A percentile compares a stretch with the other conserved stretches of the same genome.
These are phyloP conservation scores for Aegilops tauschii DNA, from an alignment of 176 grass and related monocot species.

Conservation along the genomic window DNA sequence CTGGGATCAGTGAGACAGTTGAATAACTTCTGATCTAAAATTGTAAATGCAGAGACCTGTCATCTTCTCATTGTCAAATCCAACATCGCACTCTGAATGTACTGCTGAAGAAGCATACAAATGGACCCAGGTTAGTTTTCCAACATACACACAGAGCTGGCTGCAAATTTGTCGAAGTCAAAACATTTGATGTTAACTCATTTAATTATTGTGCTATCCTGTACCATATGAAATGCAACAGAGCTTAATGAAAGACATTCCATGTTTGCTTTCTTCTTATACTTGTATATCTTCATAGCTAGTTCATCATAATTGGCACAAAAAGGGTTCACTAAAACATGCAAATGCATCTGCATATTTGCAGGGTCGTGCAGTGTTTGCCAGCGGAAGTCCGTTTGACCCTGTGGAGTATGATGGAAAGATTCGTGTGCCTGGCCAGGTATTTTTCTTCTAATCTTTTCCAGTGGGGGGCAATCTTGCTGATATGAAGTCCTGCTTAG, in stretches of 20 bases:
- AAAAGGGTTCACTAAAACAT: background rate
- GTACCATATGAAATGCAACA: background rate
- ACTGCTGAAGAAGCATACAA: conserved; percentile 94
- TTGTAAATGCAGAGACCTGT: conserved; percentile 65
- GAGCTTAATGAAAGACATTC: background rate
- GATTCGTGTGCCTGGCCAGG: conserved; percentile 81
- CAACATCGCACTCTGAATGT: conserved; percentile 91
- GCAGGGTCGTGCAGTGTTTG: conserved; percentile 89
- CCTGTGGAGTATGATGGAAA: conserved; percentile 78
- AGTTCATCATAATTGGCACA: background rate
- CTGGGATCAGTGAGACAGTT: background rate
- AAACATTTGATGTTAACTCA: background rate
- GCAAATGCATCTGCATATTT: conserved; percentile 22
- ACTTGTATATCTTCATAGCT: background rate
- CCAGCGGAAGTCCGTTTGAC: conserved; percentile 96
- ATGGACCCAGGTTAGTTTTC: conserved; percentile 64
- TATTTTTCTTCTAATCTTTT: conserved; percentile 36
- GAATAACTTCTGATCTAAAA: background rate
- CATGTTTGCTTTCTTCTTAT: background rate
- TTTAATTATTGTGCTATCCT: background rate
- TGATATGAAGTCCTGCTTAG: background rate
- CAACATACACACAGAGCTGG: background rate
- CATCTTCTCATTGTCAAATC: conserved; percentile 90
- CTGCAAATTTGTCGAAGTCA: background rate
- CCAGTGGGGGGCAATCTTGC: background rate